Conservation (phyloP, 2,329 filamentous ascomycete species). For the Colletotrichum sp. region DNA sequence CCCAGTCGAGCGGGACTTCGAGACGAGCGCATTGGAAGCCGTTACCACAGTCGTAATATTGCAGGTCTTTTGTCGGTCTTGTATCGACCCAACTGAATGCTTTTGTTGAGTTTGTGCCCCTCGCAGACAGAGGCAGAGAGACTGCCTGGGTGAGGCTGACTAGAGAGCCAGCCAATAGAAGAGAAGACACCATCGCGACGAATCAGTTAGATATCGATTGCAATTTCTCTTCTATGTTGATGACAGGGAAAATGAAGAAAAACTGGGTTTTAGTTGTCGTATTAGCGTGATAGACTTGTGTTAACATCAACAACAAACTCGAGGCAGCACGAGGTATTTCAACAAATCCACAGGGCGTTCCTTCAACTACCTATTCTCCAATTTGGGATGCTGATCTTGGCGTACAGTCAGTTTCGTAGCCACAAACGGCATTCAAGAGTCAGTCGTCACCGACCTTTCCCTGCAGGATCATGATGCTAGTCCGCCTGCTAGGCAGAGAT, state of each 20-base stretch:
- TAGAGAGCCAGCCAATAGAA: background rate
- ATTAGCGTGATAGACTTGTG: background rate
- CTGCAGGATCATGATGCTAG: background rate
- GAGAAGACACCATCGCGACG: background rate
- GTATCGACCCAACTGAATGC: conserved; percentile 39
- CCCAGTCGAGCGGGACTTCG: conserved; percentile 47
- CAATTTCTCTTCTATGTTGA: background rate
- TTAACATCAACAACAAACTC: background rate
- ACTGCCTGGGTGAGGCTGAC: background rate
- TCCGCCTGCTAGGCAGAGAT: background rate
- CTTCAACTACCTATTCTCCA: background rate
- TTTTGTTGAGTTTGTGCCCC: background rate
- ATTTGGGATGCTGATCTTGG: background rate
- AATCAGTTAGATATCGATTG: fast-evolving
- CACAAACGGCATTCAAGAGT: background rate
- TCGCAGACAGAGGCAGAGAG: background rate
- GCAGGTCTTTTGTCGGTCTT: conserved; percentile 35
- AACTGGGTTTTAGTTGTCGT: background rate
- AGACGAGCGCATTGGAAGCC: conserved; percentile 45
- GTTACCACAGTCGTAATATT: conserved; percentile 43
- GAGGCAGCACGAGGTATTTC: background rate
- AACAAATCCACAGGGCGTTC: background rate
- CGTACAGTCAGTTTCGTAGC: background rate
- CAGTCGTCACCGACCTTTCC: background rate
- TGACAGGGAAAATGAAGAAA: background rate